Percentiles rank a stretch among this genome's conserved stretches.
Evolutionary conservation across 208 protist genomes (phyloP).

Genomic region (Leishmania major): DNA sequence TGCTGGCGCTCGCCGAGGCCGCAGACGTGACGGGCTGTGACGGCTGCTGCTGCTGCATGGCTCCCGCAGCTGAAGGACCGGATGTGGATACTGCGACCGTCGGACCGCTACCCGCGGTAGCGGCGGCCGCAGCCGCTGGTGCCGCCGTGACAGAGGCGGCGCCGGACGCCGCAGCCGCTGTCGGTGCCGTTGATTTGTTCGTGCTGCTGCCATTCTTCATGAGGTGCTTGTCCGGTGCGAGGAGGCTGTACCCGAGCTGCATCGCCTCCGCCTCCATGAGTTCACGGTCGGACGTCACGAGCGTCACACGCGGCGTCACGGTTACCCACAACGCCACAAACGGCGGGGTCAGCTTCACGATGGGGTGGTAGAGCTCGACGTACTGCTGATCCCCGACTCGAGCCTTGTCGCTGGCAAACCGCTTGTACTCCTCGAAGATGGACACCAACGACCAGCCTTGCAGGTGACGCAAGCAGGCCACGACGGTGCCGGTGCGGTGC

Average conservation of each 20-base stretch:
- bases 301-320: constrained; percentile 40
- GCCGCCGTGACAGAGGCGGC: background rate
- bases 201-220: background rate
- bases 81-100: background rate
- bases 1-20: background rate
- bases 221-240: constrained; percentile 47
- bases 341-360: constrained; percentile 59
- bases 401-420: constrained; percentile 95
- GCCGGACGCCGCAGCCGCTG: background rate
- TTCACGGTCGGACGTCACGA: constrained; percentile 67
- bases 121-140: background rate
- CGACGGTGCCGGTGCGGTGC: constrained; percentile 96
- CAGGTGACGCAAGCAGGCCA: constrained; percentile 90
- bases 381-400: constrained; percentile 96
- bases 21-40: background rate
- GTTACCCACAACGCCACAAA: constrained; percentile 75
- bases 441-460: constrained; percentile 96
- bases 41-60: background rate
- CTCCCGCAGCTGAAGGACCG: background rate
- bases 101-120: background rate
- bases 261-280: constrained; percentile 58
- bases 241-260: constrained; percentile 65
- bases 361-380: constrained; percentile 96
- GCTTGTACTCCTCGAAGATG: constrained; percentile 96
- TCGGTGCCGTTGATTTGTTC: background rate